These are phyloP conservation scores for Acacia acuminata DNA, from an alignment of 306 rosid species.

Conservation along the genomic window DNA sequence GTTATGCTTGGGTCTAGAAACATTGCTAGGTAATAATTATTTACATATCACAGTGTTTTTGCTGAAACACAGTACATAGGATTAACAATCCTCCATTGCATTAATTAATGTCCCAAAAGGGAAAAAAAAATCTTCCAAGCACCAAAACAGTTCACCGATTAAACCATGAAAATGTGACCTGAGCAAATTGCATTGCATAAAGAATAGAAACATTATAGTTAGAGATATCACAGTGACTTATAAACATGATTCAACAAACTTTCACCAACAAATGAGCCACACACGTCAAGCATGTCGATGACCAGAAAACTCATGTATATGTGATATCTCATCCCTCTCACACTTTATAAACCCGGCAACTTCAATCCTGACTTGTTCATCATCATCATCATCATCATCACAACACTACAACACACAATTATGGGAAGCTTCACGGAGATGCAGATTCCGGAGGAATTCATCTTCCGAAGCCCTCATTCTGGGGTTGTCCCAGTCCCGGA, in stretches of 20 bases:
- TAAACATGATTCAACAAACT: conserved; percentile 54
- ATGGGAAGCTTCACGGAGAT: conserved; percentile 44
- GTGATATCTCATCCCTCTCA: conserved; percentile 1
- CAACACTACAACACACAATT: background rate
- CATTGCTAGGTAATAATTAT: no score
- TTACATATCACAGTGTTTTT: no score
- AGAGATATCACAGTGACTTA: conserved; percentile 23
- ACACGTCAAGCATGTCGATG: conserved; percentile 38
- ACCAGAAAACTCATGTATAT: background rate
- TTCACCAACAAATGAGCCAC: conserved; percentile 51
- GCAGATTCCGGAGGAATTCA: conserved; percentile 40
- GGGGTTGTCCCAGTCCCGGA: conserved; percentile 71
- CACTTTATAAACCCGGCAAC: conserved; percentile 9
- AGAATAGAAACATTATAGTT: conserved; percentile 33
- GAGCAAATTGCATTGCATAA: background rate
- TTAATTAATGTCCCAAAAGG: no score
- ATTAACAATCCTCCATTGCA: no score
- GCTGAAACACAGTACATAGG: no score
- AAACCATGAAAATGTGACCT: background rate
- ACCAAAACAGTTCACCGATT: background rate
- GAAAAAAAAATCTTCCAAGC: background rate
- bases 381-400: background rate
- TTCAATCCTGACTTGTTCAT: background rate
- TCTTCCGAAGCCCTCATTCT: conserved; percentile 58
- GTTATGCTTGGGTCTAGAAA: no score